Percentiles rank a stretch among this genome's conserved stretches.
Evolutionary conservation across 1,284 basidiomycete genomes (phyloP).

Genomic region (Moesziomyces globuligerus): DNA sequence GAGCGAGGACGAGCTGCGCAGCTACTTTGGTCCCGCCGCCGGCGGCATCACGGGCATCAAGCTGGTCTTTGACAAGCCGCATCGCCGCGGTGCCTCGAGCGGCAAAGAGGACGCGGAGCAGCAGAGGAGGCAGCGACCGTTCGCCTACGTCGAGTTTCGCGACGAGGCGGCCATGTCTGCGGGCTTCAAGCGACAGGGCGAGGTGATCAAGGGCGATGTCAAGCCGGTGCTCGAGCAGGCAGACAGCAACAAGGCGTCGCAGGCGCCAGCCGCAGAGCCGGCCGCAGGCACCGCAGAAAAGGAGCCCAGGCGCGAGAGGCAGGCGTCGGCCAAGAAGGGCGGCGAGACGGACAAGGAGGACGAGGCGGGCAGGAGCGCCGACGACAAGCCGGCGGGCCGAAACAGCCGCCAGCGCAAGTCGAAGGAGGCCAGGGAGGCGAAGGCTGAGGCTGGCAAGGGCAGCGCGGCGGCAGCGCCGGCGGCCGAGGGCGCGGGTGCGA

Average conservation of each 20-base stretch:
- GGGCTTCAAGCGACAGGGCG: conserved; percentile 37
- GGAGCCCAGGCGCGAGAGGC: conserved; percentile 8
- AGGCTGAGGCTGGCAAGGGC: conserved; percentile 7
- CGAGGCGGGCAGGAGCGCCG: conserved; percentile 19
- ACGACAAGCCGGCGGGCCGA: conserved; percentile 9
- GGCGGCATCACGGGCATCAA: conserved; percentile 44
- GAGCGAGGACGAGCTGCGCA: conserved; percentile 48
- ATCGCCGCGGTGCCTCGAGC: conserved; percentile 26
- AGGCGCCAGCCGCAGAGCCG: conserved; percentile 3
- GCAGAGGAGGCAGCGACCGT: conserved; percentile 45
- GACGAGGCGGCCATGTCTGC: conserved; percentile 40
- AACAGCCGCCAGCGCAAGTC: background rate
- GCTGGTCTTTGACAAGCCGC: conserved; percentile 50
- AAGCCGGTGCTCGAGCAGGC: conserved; percentile 40
- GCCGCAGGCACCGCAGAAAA: conserved; percentile 1
- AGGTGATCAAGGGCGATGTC: conserved; percentile 33
- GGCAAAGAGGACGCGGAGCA: conserved; percentile 30
- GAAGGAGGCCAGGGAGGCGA: conserved; percentile 8
- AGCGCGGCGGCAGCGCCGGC: background rate
- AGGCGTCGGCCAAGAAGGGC: conserved; percentile 1
- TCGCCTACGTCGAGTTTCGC: conserved; percentile 53
- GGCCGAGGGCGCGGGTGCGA: background rate
- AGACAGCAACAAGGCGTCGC: conserved; percentile 38
- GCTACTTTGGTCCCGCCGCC: conserved; percentile 58
- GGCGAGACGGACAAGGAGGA: conserved; percentile 23